Percentiles rank a stretch among this genome's conserved stretches.
phyloP scores from a whole-genome alignment of 2,329 filamentous ascomycete species.

The Didymella glomerata region DNA sequence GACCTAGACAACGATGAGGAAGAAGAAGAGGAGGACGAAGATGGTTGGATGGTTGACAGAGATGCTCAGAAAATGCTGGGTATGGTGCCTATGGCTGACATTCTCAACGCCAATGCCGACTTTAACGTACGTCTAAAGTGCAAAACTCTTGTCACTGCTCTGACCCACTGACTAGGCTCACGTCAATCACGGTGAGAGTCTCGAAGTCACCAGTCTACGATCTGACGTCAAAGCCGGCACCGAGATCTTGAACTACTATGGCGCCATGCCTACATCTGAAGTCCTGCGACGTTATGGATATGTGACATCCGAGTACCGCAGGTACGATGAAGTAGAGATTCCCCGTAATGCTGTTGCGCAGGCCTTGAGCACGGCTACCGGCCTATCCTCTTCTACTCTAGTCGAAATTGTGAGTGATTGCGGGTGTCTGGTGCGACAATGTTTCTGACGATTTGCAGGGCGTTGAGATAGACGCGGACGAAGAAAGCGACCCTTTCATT shows the following conservation, averaged over 20 bases:
- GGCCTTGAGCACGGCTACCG: conserved; percentile 16
- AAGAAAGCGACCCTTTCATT: conserved; percentile 31
- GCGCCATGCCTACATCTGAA: conserved; percentile 34
- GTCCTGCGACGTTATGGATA: conserved; percentile 36
- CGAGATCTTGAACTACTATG: conserved; percentile 38
- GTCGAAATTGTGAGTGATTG: conserved; percentile 18
- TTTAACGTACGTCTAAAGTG: conserved; percentile 28
- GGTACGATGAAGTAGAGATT: conserved; percentile 34
- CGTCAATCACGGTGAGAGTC: conserved; percentile 34
- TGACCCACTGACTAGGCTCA: conserved; percentile 23
- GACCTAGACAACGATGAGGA: conserved; percentile 33
- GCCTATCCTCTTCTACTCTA: conserved; percentile 13
- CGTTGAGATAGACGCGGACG: conserved; percentile 15
- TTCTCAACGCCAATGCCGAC: conserved; percentile 36
- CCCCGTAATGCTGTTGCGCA: conserved; percentile 25
- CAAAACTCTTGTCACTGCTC: background rate
- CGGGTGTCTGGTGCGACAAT: background rate
- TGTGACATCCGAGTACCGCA: conserved; percentile 30
- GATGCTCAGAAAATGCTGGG: conserved; percentile 34
- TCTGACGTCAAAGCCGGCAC: conserved; percentile 24
- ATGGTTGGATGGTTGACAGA: conserved; percentile 37
- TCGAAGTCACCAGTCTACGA: conserved; percentile 30
- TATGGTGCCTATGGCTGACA: conserved; percentile 40
- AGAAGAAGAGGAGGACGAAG: conserved; percentile 31
- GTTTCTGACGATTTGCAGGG: conserved; percentile 8